Base-by-base conservation (phyloP, 2,329 filamentous ascomycete species). In the Trichophyton rubrum region DNA sequence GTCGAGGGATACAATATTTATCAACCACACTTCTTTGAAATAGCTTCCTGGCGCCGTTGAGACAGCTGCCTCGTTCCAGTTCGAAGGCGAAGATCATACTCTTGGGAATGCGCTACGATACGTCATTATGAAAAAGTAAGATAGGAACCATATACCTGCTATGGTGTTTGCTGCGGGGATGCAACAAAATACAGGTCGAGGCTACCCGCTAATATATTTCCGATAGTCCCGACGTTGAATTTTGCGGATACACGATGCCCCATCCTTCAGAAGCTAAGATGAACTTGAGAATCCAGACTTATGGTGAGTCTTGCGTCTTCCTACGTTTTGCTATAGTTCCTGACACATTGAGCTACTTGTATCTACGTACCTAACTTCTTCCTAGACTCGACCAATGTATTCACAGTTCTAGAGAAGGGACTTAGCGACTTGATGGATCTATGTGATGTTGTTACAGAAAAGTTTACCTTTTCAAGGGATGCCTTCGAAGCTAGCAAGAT, bases 91-190 rank as follows among this genome's bases (percentile, higher is more conserved):
- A 77, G 90, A 95, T 49, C 93, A 99, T 75, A 99, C 93, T 0
- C 79, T 99, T 59, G 93, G 93, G 30, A 99, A 99, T 74, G 90
- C 91, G 8, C 77, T 99, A 67, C 83, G 93, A 69, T 97, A 91
- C 72, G 87, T 96, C 64, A 95, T 99, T 69, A 96, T 96, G 89
- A 97, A 97, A 77, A 99, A 99, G 92, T 96, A 78, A 66, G 84
- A 71, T 55, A 33, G 9, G n/a, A n/a, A 17, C 60, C 45, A 11
- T 22, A 62, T 17, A 53, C 3, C 9, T 30, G 15, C 13, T 40
- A 9, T 57, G n/a, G 15, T 49, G 6, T 38, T 33, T 33, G 35
- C 27, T 20, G 33, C 17, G 11, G n/a, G 6, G 5, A 53, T 41
- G 15, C 15, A 33, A 53, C 17, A 30, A n/a, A 4, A 20, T 15